Percentiles rank a stretch among this genome's conserved stretches.
Conservation (phyloP, 805 yeast genomes). For the Candida silvicultrix region DNA sequence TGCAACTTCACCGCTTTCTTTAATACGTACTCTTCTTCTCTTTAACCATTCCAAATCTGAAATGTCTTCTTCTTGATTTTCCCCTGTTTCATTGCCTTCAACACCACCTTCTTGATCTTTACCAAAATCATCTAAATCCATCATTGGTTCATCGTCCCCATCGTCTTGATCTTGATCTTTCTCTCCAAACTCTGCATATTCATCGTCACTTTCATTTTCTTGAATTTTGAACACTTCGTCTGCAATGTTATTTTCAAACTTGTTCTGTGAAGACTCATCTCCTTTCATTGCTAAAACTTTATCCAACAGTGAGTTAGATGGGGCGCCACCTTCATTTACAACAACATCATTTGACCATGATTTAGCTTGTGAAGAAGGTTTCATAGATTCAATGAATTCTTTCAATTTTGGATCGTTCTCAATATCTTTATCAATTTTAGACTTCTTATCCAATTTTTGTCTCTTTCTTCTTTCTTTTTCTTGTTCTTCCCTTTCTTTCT, state of each 20-base stretch:
- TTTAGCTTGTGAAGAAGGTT: constrained; percentile 60
- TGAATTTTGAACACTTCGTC: constrained; percentile 20
- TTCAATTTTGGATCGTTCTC: constrained; percentile 58
- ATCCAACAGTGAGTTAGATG: constrained; percentile 31
- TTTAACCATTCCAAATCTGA: constrained; percentile 87
- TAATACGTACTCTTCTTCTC: constrained; percentile 65
- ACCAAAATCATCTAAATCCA: constrained; percentile 26
- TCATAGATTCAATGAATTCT: constrained; percentile 81
- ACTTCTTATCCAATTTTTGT: constrained; percentile 21
- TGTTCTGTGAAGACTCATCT: constrained; percentile 13
- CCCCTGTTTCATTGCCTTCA: constrained; percentile 19
- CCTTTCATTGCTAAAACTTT: constrained; percentile 32
- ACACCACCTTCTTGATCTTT: constrained; percentile 17
- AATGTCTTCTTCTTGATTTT: constrained; percentile 36
- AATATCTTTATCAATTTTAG: constrained; percentile 52
- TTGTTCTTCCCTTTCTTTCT: constrained; percentile 32
- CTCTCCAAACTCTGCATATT: constrained; percentile 30
- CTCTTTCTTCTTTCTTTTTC: constrained; percentile 27
- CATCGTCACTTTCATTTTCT: constrained; percentile 40
- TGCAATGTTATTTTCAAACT: constrained; percentile 17
- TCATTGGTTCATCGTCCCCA: constrained; percentile 45
- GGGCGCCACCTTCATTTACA: constrained; percentile 26
- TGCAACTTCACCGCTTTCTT: constrained; percentile 32
- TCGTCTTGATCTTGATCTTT: constrained; percentile 24
- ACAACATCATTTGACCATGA: constrained; percentile 61